Evolutionary conservation across 2,329 filamentous ascomycete genomes (phyloP).

Genomic region (Colletotrichum limetticola): DNA sequence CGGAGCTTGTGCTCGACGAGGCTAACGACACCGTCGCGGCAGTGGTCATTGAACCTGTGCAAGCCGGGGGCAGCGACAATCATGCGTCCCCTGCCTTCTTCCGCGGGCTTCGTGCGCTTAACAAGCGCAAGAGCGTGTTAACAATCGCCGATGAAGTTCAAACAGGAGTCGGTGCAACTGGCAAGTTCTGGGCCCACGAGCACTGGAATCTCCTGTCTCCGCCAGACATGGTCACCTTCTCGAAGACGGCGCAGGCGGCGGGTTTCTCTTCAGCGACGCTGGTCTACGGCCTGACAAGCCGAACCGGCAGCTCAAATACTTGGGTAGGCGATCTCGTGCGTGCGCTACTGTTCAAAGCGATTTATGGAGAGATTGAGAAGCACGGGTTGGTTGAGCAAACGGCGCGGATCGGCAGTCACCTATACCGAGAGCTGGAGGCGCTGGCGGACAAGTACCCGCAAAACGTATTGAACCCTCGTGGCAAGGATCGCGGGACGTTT

Average conservation of each 20-base stretch:
- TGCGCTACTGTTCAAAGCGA: slow-evolving; percentile 86
- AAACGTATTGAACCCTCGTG: slow-evolving; percentile 85
- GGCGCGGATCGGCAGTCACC: slow-evolving; percentile 80
- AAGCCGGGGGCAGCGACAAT: slow-evolving; percentile 95
- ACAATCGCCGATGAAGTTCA: slow-evolving; percentile 96
- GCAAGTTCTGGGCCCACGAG: slow-evolving; percentile 96
- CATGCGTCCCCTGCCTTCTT: slow-evolving; percentile 91
- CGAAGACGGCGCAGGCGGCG: slow-evolving; percentile 93
- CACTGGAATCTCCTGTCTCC: slow-evolving; percentile 86
- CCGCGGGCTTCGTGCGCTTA: slow-evolving; percentile 82
- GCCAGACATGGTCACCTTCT: slow-evolving; percentile 95
- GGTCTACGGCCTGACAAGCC: slow-evolving; percentile 89
- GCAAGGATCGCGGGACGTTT: slow-evolving; percentile 90
- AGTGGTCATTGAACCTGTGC: slow-evolving; percentile 88
- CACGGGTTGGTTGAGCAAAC: slow-evolving; percentile 83
- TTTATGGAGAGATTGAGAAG: slow-evolving; percentile 82
- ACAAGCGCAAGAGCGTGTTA: slow-evolving; percentile 79
- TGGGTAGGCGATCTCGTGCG: slow-evolving; percentile 95
- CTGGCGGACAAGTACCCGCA: slow-evolving; percentile 78
- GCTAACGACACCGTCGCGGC: slow-evolving; percentile 85
- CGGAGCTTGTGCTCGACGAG: slow-evolving; percentile 82
- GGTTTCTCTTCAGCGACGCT: slow-evolving; percentile 88
- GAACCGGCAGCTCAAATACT: slow-evolving; percentile 97
- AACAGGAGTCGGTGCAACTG: slow-evolving; percentile 91
- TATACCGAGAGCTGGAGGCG: slow-evolving; percentile 75